Base-by-base conservation (phyloP, 805 yeast genomes). In the Wickerhamomyces sydowiorum region DNA sequence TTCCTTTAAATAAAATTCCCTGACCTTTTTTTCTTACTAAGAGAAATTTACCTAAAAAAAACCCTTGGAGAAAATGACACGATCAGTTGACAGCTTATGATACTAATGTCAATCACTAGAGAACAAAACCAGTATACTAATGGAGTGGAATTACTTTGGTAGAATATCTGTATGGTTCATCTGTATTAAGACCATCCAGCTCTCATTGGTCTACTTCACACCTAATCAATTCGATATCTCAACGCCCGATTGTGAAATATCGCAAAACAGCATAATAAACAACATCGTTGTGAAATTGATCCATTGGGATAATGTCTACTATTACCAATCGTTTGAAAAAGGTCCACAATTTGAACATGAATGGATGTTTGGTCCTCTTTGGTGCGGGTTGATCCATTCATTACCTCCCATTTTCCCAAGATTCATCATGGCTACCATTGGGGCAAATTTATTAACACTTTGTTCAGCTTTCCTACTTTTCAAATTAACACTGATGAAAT, bases 291-390 rank as follows among this genome's bases (percentile, higher is more conserved):
- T 74, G 40, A 78, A 75, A 42, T 66, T 87, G 5, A 64, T 86
- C 21, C 72, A 80, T 4, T 91, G 98, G 98, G 99, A 91, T 59
- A 72, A 82, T 1, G 93, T 89, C 0, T 89, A 81, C 60, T 89
- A 85, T 54, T 59, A 75, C 14, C 77, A 80, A 36, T 59, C 81
- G 42, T 76, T 85, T 27, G 56, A 61, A 9, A 60, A 73, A 14
- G 59, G 64, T 14, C 63, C 70, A 2, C 59, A 64, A n/a, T 90
- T 70, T 61, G 98, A 91, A 61, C 96, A 91, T 59, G 95, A 89
- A 62, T 85, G 78, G 72, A 97, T 95, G 5, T 91, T 87, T 58
- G 80, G 95, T 22, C 85, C 85, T 10, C 55, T 78, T 2, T 91
- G 96, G 95, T 72, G 82, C 67, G 56, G 75, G 20, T 36, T 80